Evolutionary conservation across 1,284 basidiomycete genomes (phyloP).

Genomic region (Apiotrichum veenhuisii): DNA sequence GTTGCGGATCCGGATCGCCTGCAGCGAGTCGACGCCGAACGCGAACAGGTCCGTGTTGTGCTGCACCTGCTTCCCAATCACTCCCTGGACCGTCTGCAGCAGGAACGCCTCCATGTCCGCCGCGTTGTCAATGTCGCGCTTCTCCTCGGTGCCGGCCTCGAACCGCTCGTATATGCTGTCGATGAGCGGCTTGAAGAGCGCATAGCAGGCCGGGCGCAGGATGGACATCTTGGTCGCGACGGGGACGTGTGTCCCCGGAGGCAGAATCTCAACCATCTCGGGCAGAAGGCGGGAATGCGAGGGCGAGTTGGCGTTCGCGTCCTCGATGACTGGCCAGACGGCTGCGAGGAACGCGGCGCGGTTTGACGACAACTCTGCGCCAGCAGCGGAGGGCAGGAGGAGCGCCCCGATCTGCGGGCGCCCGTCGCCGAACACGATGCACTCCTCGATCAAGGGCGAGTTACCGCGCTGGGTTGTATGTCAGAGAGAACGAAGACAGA

Average conservation of each 20-base stretch:
- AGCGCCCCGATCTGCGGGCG: constrained; percentile 57
- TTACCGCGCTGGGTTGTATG: constrained; percentile 34
- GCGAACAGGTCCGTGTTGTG: constrained; percentile 40
- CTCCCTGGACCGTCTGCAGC: constrained; percentile 42
- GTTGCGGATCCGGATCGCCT: constrained; percentile 58
- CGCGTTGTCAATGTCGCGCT: constrained; percentile 33
- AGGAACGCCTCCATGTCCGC: constrained; percentile 51
- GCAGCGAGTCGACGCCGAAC: constrained; percentile 58
- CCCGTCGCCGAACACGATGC: constrained; percentile 60
- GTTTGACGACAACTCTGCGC: constrained; percentile 47
- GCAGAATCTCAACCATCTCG: constrained; percentile 56
- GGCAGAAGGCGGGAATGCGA: constrained; percentile 56
- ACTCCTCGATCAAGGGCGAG: constrained; percentile 53
- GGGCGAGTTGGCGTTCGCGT: constrained; percentile 56
- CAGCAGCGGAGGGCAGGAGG: constrained; percentile 57
- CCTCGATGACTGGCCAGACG: constrained; percentile 55
- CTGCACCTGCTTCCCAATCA: constrained; percentile 42
- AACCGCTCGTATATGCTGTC: constrained; percentile 54
- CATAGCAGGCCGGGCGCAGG: constrained; percentile 52
- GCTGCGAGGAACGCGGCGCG: constrained; percentile 49
- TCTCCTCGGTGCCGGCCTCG: constrained; percentile 51
- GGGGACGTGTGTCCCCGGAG: constrained; percentile 47
- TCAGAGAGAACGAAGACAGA: background rate
- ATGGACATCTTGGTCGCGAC: constrained; percentile 48
- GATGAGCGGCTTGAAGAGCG: constrained; percentile 55